Conservation (phyloP, 2,329 filamentous ascomycete genomes). For the Clarireedia hainanense region DNA sequence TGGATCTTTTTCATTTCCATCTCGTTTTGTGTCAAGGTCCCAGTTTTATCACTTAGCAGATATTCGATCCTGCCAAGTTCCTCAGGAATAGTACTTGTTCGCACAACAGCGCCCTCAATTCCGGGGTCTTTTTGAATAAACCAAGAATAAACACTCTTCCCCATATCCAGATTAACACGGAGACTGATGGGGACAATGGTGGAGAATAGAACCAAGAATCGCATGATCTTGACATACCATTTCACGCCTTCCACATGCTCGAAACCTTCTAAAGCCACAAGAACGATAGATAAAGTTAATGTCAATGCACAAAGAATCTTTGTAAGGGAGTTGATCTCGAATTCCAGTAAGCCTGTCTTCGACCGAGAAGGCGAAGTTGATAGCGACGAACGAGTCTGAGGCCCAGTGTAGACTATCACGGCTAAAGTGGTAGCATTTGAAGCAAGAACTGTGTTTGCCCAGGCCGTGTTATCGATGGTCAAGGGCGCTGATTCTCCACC, state of each 20-base stretch:
- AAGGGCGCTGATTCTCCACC: conserved; percentile 58
- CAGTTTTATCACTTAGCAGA: conserved; percentile 92
- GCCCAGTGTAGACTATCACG: conserved; percentile 88
- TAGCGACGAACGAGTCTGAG: conserved; percentile 86
- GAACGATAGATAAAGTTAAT: conserved; percentile 72
- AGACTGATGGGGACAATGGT: conserved; percentile 97
- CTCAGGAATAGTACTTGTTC: conserved; percentile 95
- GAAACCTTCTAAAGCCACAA: conserved; percentile 84
- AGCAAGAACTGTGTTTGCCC: conserved; percentile 95
- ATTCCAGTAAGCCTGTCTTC: conserved; percentile 87
- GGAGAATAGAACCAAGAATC: conserved; percentile 97
- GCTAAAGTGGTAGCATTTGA: conserved; percentile 85
- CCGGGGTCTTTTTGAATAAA: conserved; percentile 89
- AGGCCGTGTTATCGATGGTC: conserved; percentile 94
- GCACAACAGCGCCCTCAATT: conserved; percentile 85
- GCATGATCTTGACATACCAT: conserved; percentile 97
- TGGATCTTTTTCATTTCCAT: conserved; percentile 99
- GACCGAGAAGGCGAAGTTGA: conserved; percentile 88
- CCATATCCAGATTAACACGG: conserved; percentile 93
- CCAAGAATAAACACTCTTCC: conserved; percentile 90
- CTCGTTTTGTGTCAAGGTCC: conserved; percentile 95
- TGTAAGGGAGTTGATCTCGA: conserved; percentile 93
- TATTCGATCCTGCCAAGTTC: conserved; percentile 95
- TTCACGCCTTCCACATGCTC: conserved; percentile 54
- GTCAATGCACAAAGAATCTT: conserved; percentile 93